Conservation (phyloP, 352 stramenopile species). For the Pythium scleroteichum region DNA sequence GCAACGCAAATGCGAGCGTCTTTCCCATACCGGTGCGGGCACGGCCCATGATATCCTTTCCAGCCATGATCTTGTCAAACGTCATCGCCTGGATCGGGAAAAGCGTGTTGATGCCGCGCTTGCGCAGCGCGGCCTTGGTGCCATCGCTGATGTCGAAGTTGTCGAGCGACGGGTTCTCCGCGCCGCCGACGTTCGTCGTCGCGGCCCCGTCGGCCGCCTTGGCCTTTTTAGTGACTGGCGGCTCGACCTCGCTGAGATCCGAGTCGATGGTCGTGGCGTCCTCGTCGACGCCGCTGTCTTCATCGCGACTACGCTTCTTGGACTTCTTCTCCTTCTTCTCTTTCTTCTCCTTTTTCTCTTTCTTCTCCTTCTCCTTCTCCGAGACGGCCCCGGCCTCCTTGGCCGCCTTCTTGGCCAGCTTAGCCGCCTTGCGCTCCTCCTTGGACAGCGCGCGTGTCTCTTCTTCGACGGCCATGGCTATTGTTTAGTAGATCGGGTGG, state of each 20-base stretch:
- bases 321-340: constrained; percentile 75
- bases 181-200: constrained; percentile 37
- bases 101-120: constrained; percentile 83
- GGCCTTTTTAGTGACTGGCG: constrained; percentile 30
- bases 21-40: constrained; percentile 98
- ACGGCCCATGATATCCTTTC: constrained; percentile 97
- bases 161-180: constrained; percentile 70
- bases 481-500: not conserved
- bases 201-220: constrained; percentile 31
- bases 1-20: constrained; percentile 98
- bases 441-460: constrained; percentile 41
- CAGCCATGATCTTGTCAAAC: constrained; percentile 94
- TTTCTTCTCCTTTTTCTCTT: constrained; percentile 65
- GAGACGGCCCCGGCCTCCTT: constrained; percentile 31
- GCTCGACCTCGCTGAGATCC: constrained; percentile 55
- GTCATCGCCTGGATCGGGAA: constrained; percentile 95
- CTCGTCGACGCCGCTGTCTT: constrained; percentile 15
- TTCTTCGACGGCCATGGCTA: constrained; percentile 40
- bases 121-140: constrained; percentile 64
- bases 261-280: constrained; percentile 45
- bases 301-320: constrained; percentile 68
- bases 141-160: constrained; percentile 66
- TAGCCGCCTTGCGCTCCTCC: constrained; percentile 65
- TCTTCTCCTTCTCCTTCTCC: constrained; percentile 59
- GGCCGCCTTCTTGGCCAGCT: constrained; percentile 53